Evolutionary conservation across 1,284 basidiomycete species (phyloP), one percentile per base, ranked within the genome.

Genomic region (Melampsora abietis-canadensis): DNA sequence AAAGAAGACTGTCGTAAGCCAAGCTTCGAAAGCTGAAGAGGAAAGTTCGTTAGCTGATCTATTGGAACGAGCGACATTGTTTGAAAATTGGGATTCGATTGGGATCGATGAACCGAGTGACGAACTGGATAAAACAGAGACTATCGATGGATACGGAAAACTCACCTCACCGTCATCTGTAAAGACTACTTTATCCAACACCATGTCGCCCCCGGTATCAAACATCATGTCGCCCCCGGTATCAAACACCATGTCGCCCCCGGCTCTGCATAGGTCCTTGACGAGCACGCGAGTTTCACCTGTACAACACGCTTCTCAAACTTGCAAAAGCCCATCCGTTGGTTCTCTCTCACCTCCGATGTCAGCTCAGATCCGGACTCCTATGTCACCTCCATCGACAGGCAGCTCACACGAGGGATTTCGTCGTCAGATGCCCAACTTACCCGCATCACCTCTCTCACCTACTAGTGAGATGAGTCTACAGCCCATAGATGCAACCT

Each of bases 51-150:
- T 75, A 44, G 59, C 37, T 15, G 72, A 66, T 60, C 34, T 75
- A 24, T 54, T 75, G 54, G 57, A 75, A 48, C 64, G 60, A 34
- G 72, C 72, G 59, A 66, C 72, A 3, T 60, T 75, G 65, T 75
- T 66, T 51, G 64, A 75, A 46, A 66, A 44, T 24, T 75, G 72
- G 72, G 63, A 48, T 21, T 63, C 68, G 37, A 40, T 40, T 54
- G 68, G 64, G 12, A 46, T 31, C 24, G 31, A 65, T 19, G 47
- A 65, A 30, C 14, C 37, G 5, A 44, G 37, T 19, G n/a, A 15
- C 0, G 48, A 73, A 2, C 5, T 40, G 37, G 37, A 40, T 40
- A 40, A 40, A 40, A 40, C 37, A 12, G 37, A 40, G 37, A 40
- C 10, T 12, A 40, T 40, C 6, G 37, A 40, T 40, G 37, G 37